Evolutionary conservation across 116 monocot species (phyloP), one percentile per base, ranked within the genome.

Genomic region (Trichopus zeylanicus): DNA sequence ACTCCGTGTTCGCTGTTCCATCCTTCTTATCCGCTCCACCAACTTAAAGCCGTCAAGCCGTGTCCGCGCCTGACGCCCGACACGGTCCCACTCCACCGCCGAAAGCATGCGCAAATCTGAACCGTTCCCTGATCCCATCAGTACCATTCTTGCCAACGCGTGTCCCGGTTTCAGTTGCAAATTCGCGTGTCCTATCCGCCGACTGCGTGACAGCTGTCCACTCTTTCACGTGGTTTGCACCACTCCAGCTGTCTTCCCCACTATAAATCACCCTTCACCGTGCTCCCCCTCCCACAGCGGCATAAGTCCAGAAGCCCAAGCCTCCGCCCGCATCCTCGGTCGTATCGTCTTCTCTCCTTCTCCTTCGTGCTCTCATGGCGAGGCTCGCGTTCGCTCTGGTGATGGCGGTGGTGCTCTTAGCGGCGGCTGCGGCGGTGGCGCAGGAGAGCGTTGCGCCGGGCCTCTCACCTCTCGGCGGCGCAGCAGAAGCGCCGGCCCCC

Each of bases 401-500:
- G 24, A 31, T 6, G 51, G 52, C 18, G 31, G 31, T 31, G 31
- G 4, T 49, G 21, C 8, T 24, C 49, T 49, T 49, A 2, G 1
- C 6, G 1, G 49, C 49, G 21, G 19, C 49, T 0, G 49, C 8
- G 21, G 49, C 9, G 6, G 19, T 9, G 49, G 31, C n/a, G 0
- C 22, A 20, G 23, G 52, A 24, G 4, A 21, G 12, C n/a, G 42
- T n/a, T n/a, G n/a, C n/a, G n/a, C n/a, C n/a, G n/a, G n/a, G n/a
- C n/a, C n/a, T n/a, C n/a, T n/a, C n/a, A 42, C n/a, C 42, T 33
- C 0, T 21, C 29, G 7, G 46, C 30, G 7, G 29, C 30, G 52
- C 29, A 7, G 46, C 30, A 9, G 29, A 19, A 33, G 51, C 63
- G 31, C 63, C 63, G 20, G 51, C 63, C 4, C 63, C 63, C 4